Percentiles rank a stretch among this genome's conserved stretches.
Evolutionary conservation across 1,284 basidiomycete species (phyloP).

Genomic region (Vanrija sp.): DNA sequence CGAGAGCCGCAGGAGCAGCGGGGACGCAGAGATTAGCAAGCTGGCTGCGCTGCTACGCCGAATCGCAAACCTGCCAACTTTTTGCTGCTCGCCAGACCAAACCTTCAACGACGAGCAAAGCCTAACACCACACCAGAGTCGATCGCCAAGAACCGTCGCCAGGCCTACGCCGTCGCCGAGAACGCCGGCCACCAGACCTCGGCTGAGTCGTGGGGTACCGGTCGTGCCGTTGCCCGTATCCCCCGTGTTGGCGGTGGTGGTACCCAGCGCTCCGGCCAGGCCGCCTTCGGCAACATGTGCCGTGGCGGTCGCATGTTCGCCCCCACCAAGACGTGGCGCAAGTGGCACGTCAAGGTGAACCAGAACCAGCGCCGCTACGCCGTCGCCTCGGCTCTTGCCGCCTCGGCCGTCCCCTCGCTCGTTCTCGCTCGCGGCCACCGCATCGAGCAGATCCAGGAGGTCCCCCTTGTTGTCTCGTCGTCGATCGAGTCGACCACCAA

Average conservation of each 20-base stretch:
- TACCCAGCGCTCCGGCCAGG: constrained; percentile 98
- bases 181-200: constrained; percentile 99
- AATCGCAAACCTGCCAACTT: no score
- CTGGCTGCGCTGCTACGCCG: no score
- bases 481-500: constrained; percentile 83
- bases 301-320: constrained; percentile 99
- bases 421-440: constrained; percentile 99
- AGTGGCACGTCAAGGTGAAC: constrained; percentile 99
- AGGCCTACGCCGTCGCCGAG: constrained; percentile 93
- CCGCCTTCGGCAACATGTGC: constrained; percentile 99
- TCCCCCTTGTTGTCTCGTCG: constrained; percentile 85
- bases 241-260: constrained; percentile 99
- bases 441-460: constrained; percentile 95
- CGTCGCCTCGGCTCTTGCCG: constrained; percentile 94
- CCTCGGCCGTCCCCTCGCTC: constrained; percentile 95
- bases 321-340: constrained; percentile 99
- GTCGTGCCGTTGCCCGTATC: constrained; percentile 99
- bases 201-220: constrained; percentile 96
- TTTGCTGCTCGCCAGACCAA: neutral
- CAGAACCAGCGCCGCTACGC: constrained; percentile 99
- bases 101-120: neutral
- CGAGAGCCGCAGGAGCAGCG: neutral
- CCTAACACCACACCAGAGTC: constrained; percentile 63
- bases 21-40: neutral
- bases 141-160: constrained; percentile 97